These are phyloP conservation scores for Podila horticola DNA, from an alignment of 192 early-diverging fungal genomes.

Conservation along the genomic window DNA sequence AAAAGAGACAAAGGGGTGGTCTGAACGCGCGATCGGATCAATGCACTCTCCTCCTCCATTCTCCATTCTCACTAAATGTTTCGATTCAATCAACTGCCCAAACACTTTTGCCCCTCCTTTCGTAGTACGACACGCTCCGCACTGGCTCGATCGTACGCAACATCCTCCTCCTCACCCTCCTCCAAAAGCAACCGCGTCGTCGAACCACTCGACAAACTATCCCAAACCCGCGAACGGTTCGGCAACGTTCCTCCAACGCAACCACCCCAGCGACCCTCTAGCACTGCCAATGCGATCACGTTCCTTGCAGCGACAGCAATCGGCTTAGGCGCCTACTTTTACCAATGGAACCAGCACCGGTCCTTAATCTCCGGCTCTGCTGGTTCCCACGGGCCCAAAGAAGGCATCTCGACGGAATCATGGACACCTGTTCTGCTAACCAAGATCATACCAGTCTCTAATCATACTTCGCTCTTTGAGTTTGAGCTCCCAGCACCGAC, in stretches of 20 bases:
- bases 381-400: conserved; percentile 36
- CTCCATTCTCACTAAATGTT: too few relatives aligned
- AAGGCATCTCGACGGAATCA: conserved; percentile 1
- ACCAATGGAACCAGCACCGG: not conserved
- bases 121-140: too few relatives aligned
- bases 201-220: not conserved
- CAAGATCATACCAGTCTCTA: conserved; percentile 55
- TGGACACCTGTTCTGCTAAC: conserved; percentile 65
- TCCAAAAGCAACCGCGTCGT: not conserved
- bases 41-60: too few relatives aligned
- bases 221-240: too few relatives aligned
- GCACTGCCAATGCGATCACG: not conserved
- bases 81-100: too few relatives aligned
- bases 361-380: conserved; percentile 14
- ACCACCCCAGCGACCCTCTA: not conserved
- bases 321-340: not conserved
- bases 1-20: too few relatives aligned
- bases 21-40: too few relatives aligned
- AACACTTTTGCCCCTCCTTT: too few relatives aligned
- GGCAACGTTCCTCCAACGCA: too few relatives aligned
- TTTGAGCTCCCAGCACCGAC: conserved; percentile 61
- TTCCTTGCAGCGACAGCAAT: not conserved
- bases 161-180: not conserved
- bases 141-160: too few relatives aligned
- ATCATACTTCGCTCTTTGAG: conserved; percentile 65